A percentile compares a stretch with the other conserved stretches of the same genome.
Evolutionary conservation across 2,329 filamentous ascomycete species (phyloP).

Genomic region (Tolypocladium album): DNA sequence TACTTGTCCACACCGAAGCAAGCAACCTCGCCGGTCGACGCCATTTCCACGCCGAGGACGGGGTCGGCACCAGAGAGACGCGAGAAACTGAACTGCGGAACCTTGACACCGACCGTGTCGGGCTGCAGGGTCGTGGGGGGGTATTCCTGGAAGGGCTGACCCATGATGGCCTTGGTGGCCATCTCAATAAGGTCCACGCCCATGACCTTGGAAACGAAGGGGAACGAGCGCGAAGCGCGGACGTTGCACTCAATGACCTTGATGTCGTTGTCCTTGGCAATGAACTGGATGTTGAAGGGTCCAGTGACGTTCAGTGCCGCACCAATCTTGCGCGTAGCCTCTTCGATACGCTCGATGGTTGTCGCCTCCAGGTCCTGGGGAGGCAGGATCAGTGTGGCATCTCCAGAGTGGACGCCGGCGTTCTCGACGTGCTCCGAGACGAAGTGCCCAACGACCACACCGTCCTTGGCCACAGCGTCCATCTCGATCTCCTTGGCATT

Average conservation of each 20-base stretch:
- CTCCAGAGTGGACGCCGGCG: slow-evolving; percentile 94
- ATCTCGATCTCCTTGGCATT: slow-evolving; percentile 99
- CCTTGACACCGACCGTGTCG: slow-evolving; percentile 91
- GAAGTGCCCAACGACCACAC: slow-evolving; percentile 86
- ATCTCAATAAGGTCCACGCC: slow-evolving; percentile 95
- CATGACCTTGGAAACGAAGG: slow-evolving; percentile 98
- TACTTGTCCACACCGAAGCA: slow-evolving; percentile 95
- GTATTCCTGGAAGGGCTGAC: slow-evolving; percentile 71
- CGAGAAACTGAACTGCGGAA: slow-evolving; percentile 98
- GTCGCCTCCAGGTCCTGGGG: slow-evolving; percentile 86
- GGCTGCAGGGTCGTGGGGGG: slow-evolving; percentile 64
- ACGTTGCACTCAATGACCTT: slow-evolving; percentile 99
- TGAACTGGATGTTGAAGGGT: slow-evolving; percentile 98
- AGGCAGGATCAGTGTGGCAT: slow-evolving; percentile 88
- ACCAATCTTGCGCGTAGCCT: slow-evolving; percentile 91
- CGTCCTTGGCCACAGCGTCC: slow-evolving; percentile 90
- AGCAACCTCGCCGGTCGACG: slow-evolving; percentile 94
- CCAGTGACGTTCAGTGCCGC: slow-evolving; percentile 91
- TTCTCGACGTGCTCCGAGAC: slow-evolving; percentile 99
- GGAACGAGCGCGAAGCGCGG: slow-evolving; percentile 89
- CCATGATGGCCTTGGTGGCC: slow-evolving; percentile 95
- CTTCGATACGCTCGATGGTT: slow-evolving; percentile 83
- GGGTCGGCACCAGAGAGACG: slow-evolving; percentile 92
- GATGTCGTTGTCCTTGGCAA: slow-evolving; percentile 98
- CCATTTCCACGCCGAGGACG: slow-evolving; percentile 97